These are phyloP conservation scores for Lagenaria siceraria DNA, from an alignment of 306 rosid species.

Conservation along the genomic window DNA sequence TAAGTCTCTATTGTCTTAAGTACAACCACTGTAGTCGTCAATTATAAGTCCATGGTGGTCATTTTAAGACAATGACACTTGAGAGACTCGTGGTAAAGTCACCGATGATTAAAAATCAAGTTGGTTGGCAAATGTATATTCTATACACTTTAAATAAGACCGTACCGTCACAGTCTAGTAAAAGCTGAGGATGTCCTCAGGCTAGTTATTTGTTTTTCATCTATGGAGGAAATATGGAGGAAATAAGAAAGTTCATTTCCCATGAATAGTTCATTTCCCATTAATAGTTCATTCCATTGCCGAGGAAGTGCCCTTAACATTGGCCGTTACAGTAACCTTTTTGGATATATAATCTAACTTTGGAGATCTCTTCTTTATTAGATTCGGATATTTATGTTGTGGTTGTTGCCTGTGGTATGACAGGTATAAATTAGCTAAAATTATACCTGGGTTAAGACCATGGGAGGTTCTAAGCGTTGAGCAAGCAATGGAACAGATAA, in stretches of 20 bases:
- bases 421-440: conserved; percentile 42
- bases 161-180: not conserved
- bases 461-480: conserved; percentile 93
- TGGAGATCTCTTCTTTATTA: not conserved
- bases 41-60: not conserved
- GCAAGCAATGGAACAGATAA: conserved; percentile 84
- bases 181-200: not conserved
- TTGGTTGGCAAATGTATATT: not conserved
- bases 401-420: conserved; percentile 10
- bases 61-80: not conserved
- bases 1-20: not conserved
- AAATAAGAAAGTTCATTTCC: not conserved
- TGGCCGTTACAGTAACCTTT: not conserved
- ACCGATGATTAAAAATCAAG: not conserved
- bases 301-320: not conserved
- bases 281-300: not conserved
- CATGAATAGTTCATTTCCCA: too few relatives aligned
- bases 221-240: not conserved
- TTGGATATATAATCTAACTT: not conserved
- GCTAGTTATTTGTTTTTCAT: not conserved
- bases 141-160: not conserved
- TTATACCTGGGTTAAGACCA: conserved; percentile 84
- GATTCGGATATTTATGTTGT: not conserved
- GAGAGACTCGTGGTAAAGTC: not conserved
- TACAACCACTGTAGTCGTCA: not conserved